Evolutionary conservation across 495 filamentous ascomycete genomes (phyloP), one percentile per base, ranked within the genome.

Genomic region (Trichoderma parareesei): DNA sequence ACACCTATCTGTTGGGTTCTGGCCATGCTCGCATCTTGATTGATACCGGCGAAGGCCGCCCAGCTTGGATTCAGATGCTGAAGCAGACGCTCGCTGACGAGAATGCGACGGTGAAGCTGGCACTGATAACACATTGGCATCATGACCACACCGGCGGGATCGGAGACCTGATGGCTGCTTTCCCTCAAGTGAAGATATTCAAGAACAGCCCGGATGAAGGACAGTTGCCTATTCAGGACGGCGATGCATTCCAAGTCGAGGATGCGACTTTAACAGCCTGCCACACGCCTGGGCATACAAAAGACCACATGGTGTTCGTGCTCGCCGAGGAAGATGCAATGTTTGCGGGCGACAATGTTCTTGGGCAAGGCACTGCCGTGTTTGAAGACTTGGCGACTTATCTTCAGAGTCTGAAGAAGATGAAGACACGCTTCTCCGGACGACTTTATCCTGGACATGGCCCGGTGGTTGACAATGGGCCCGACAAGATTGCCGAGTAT

Each of bases 281-380:
- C 27, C 79, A 88, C 75, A 86, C 87, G 3, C 91, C 91, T 0
- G 91, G 92, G 2, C 91, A 94, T 72, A 86, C 92, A 0, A 74
- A 75, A 0, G 91, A 96, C 69, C 91, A 96, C 73, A 88, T 91
- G 83, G 84, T 82, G 61, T 83, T 91, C 66, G 64, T 86, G 16
- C 69, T 90, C 4, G 82, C 89, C 68, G 88, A 93, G 68, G 90
- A 92, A 69, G 79, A 88, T 69, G 88, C 89, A 4, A 83, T 95
- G 70, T 92, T 96, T 72, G 93, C 91, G 0, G 91, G 88, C 41
- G 91, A 96, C 69, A 94, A 91, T 70, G 87, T 96, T 18, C 81
- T 96, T 4, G 91, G 91, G 3, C 89, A 94, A 66, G 91, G 91
- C 1, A 93, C 90, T 1, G 84, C 88, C 10, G 90, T 92, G 3